phyloP scores from a whole-genome alignment of 371 early-diverging fungal species.

The Zychaea mexicana region DNA sequence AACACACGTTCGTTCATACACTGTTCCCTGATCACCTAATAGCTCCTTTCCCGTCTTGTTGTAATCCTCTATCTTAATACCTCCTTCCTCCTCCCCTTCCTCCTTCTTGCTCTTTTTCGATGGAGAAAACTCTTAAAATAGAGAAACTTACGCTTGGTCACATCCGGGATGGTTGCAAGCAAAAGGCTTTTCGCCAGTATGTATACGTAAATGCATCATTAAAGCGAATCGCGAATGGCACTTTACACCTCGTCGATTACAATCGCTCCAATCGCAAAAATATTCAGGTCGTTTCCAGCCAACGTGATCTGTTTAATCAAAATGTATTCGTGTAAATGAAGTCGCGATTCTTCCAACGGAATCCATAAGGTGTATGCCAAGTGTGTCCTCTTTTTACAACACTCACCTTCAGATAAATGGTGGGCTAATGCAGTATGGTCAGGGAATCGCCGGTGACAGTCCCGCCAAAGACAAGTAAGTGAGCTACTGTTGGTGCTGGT shows the following conservation, averaged over 20 bases:
- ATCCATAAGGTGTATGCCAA: background rate
- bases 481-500: too few species aligned
- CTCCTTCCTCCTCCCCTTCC: background rate
- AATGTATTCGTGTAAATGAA: background rate
- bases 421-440: slow-evolving; percentile 46
- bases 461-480: slow-evolving; percentile 54
- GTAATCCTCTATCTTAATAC: background rate
- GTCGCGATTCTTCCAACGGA: too few species aligned
- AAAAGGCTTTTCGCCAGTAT: slow-evolving; percentile 73
- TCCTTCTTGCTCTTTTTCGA: background rate
- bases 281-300: slow-evolving; percentile 69
- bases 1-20: background rate
- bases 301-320: slow-evolving; percentile 49
- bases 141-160: slow-evolving; percentile 39
- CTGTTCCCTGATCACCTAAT: too few species aligned
- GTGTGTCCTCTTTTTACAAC: background rate
- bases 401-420: slow-evolving; percentile 56
- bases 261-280: slow-evolving; percentile 65
- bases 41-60: too few species aligned
- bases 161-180: slow-evolving; percentile 50
- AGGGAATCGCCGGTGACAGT: slow-evolving; percentile 44
- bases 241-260: slow-evolving; percentile 59
- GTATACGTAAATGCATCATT: slow-evolving; percentile 69
- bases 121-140: background rate
- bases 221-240: slow-evolving; percentile 68